Evolutionary conservation across 352 stramenopile genomes (phyloP).

Genomic region (Phytophthora idaei): DNA sequence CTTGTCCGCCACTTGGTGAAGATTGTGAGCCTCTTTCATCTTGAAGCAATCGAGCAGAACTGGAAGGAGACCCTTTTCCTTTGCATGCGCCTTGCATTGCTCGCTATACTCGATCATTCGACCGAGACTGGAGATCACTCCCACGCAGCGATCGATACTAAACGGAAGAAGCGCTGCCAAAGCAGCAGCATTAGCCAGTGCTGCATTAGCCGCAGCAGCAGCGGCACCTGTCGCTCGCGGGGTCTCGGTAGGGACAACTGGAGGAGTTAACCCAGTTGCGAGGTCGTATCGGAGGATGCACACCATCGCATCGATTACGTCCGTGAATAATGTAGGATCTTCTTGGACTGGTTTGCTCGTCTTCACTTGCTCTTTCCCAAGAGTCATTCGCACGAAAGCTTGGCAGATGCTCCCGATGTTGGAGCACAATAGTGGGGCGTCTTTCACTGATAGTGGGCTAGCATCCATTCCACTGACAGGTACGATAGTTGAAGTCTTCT

Average conservation of each 20-base stretch:
- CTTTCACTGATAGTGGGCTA: conserved; percentile 36
- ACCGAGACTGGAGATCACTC: conserved; percentile 51
- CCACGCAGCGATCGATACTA: conserved; percentile 31
- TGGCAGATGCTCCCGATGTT: conserved; percentile 43
- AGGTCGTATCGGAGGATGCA: conserved; percentile 50
- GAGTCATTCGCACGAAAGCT: conserved; percentile 45
- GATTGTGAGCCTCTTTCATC: conserved; percentile 28
- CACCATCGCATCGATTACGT: conserved; percentile 45
- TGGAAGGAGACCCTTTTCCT: conserved; percentile 39
- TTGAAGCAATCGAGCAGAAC: conserved; percentile 53
- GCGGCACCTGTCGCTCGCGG: conserved; percentile 15
- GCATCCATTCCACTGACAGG: conserved; percentile 27
- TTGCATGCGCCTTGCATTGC: conserved; percentile 44
- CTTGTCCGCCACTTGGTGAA: conserved; percentile 67
- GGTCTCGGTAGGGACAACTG: conserved; percentile 12
- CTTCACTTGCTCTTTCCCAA: conserved; percentile 32
- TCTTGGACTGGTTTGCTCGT: neutral
- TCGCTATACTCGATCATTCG: conserved; percentile 54
- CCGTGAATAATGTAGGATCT: conserved; percentile 15
- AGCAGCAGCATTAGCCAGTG: conserved; percentile 26
- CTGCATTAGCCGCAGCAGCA: conserved; percentile 28
- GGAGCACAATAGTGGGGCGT: conserved; percentile 33
- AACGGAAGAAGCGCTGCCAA: conserved; percentile 41
- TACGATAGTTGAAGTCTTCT: conserved; percentile 24
- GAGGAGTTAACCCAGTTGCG: conserved; percentile 18